Evolutionary conservation across 371 early-diverging fungal species (phyloP).

Genomic region (Rhizomucor miehei): DNA sequence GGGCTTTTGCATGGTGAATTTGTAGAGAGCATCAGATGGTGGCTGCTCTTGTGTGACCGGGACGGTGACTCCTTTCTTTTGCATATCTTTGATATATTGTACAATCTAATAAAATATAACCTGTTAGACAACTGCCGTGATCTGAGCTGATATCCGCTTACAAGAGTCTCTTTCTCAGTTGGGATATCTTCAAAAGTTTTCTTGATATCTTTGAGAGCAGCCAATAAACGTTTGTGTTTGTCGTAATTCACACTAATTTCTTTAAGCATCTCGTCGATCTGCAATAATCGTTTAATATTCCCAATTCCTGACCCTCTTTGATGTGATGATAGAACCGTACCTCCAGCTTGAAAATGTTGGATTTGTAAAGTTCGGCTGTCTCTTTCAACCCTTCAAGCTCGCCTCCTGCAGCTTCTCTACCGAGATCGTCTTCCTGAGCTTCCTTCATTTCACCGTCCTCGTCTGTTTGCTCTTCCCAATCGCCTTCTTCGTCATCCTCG

Average conservation of each 20-base stretch:
- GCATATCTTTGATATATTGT: conserved; percentile 34
- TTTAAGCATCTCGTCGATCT: conserved; percentile 81
- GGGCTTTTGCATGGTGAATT: conserved; percentile 77
- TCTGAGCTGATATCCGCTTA: conserved; percentile 32
- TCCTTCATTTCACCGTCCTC: conserved; percentile 43
- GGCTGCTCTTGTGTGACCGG: conserved; percentile 80
- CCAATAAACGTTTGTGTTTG: conserved; percentile 70
- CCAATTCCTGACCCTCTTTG: neutral
- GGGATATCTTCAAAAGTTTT: conserved; percentile 53
- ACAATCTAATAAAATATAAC: neutral
- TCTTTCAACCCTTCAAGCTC: conserved; percentile 86
- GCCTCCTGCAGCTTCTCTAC: conserved; percentile 62
- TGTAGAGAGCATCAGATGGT: conserved; percentile 64
- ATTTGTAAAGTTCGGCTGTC: conserved; percentile 80
- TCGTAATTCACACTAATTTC: conserved; percentile 69
- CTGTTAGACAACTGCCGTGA: no score
- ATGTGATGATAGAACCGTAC: no score
- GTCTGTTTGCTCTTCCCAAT: conserved; percentile 45
- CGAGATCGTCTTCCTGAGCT: conserved; percentile 28
- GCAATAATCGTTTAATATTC: neutral
- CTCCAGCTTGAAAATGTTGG: conserved; percentile 91
- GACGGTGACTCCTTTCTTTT: conserved; percentile 53
- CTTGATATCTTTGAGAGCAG: conserved; percentile 67
- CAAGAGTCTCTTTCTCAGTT: conserved; percentile 42
- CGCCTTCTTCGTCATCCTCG: conserved; percentile 36